Conservation (phyloP, 768 basidiomycete genomes). For the Tricholomella constricta region DNA sequence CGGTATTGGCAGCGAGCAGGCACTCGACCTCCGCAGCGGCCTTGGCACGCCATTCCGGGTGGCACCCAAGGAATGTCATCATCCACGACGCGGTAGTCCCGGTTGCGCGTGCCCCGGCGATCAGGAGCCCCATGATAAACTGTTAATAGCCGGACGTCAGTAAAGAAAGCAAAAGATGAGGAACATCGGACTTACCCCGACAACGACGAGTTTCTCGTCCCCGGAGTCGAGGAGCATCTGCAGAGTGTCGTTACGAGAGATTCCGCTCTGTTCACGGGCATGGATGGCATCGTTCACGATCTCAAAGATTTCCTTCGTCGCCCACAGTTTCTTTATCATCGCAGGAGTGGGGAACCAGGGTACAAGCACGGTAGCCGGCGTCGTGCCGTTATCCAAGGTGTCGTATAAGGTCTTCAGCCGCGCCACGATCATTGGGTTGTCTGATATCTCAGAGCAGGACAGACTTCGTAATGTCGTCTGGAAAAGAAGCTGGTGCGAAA, state of each 20-base stretch:
- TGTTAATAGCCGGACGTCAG: conserved; percentile 30
- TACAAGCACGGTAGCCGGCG: conserved; percentile 69
- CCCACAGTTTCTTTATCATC: conserved; percentile 68
- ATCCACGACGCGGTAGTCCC: conserved; percentile 82
- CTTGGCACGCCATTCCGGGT: conserved; percentile 64
- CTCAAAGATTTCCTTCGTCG: conserved; percentile 76
- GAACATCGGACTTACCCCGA: conserved; percentile 54
- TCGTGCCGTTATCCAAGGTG: conserved; percentile 67
- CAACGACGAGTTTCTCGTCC: conserved; percentile 67
- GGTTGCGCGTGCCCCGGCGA: conserved; percentile 80
- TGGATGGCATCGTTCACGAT: conserved; percentile 62
- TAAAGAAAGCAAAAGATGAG: conserved; percentile 3
- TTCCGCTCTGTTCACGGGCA: conserved; percentile 57
- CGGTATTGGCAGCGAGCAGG: conserved; percentile 48
- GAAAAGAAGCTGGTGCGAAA: conserved; percentile 56
- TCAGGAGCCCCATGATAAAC: conserved; percentile 83
- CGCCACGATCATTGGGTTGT: conserved; percentile 60
- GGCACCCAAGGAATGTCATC: conserved; percentile 68
- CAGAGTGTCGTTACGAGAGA: conserved; percentile 63
- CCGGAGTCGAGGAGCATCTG: conserved; percentile 73
- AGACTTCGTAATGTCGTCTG: conserved; percentile 72
- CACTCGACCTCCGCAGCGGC: conserved; percentile 61
- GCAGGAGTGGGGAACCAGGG: conserved; percentile 79
- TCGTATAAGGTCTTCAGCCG: conserved; percentile 70
- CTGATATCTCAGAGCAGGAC: conserved; percentile 68